Base-by-base conservation (phyloP, 2,329 filamentous ascomycete genomes). In the Diaporthe sp. region DNA sequence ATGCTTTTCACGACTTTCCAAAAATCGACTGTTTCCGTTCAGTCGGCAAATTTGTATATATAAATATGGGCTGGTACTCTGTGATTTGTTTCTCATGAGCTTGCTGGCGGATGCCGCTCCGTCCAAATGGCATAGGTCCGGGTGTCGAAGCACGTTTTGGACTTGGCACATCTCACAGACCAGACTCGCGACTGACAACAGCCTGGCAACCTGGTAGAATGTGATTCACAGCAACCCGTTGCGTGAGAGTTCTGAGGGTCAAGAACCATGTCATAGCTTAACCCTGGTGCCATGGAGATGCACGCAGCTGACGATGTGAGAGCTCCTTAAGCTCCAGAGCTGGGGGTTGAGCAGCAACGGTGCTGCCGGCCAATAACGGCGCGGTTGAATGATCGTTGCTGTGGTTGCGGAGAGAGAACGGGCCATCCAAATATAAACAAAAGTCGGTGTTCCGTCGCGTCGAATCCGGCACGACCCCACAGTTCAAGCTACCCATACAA, bases 381-480 rank as follows among this genome's bases (percentile, higher is more conserved):
- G 13, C 32, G 25, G 22, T 30, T 35, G 32, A 53, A 3, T 42
- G 47, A 39, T 50, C 15, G 70, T 71, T 71, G 70, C 70, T 6
- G 70, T 71, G 70, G 70, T 71, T 53, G 44, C 70, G 17, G 17
- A n/a, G 5, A 53, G 35, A 15, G 58, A 39, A 25, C 30, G 50
- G 44, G 19, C 56, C 47, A 50, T 13, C 56, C 59, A 51, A 71
- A 71, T 71, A 71, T 71, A 71, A 71, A 71, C 70, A 71, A 71
- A 59, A 17, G n/a, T 32, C 30, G 7, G 6, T 51, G 63, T 30
- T 53, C 70, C 47, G 70, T 71, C 70, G 56, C 70, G 70, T 71
- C 70, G 30, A 53, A 19, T 42, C 47, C 63, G 63, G 70, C 70
- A 71, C 70, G 70, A 71, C 70, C 70, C 70, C 70, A 71, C 70